Evolutionary conservation across 2,329 filamentous ascomycete species (phyloP), one percentile per base, ranked within the genome.

Genomic region (Colletotrichum magnum): DNA sequence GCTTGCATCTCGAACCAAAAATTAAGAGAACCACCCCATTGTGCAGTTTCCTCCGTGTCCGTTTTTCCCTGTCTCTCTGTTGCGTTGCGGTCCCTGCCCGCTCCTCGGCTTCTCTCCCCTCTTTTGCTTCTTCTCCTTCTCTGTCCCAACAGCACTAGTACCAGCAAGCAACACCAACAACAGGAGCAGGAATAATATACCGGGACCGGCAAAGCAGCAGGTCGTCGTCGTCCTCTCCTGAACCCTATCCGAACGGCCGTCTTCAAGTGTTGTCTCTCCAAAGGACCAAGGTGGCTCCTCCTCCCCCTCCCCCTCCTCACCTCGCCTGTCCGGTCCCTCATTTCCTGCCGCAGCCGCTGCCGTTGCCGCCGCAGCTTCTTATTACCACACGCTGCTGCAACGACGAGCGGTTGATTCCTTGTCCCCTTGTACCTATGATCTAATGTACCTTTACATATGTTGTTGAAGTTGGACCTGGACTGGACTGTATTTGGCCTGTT

Each of bases 1-100:
- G 86, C 86, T 84, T 88, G 87, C 86, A 85, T 88, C 84, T 88
- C 74, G 62, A 57, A 59, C 66, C 76, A 48, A 58, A 66, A 58
- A 15, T 39, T 28, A 24, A 65, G 18, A 66, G 56, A 66, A 66
- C 50, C 61, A 60, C 54, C 56, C 50, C 43, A 48, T 66, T 60
- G 56, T 66, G 62, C 62, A 60, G 15, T 56, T 57, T 60, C 51
- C 56, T 32, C 51, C 39, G 66, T 60, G 56, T 62, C 62, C 62
- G 43, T 66, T 60, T 69, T 65, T 69, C 24, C 24, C 26, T 36
- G 12, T 24, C 18, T 26, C 26, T 53, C 28, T 53, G 26, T 32
- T 53, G 21, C 26, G 26, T 32, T 53, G 21, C 26, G 9, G 6
- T 9, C 26, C 24, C 24, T 51, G 36, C 59, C 15, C 21, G 28